Percentiles rank a stretch among this genome's conserved stretches.
These are phyloP conservation scores for Amanita pallidorosea DNA, from an alignment of 768 basidiomycete genomes.

Conservation along the genomic window DNA sequence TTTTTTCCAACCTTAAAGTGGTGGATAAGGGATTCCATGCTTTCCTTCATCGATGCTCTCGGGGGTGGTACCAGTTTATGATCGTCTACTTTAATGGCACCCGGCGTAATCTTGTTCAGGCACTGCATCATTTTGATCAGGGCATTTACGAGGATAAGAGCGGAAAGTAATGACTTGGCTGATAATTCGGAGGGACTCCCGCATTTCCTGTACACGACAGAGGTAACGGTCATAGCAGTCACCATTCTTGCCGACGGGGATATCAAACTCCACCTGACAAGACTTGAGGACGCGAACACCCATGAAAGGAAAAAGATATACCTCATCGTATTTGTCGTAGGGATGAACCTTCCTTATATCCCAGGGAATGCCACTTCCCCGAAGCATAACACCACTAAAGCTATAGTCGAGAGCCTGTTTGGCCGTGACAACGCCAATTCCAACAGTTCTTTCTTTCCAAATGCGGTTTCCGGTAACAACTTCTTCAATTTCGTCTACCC, in stretches of 20 bases:
- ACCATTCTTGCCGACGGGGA: constrained; percentile 94
- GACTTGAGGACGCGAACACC: neutral
- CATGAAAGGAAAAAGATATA: constrained; percentile 16
- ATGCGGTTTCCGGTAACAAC: constrained; percentile 96
- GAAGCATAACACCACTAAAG: constrained; percentile 95
- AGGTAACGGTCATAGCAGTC: constrained; percentile 98
- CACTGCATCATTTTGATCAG: constrained; percentile 37
- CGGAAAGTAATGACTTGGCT: constrained; percentile 37
- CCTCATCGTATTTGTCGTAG: constrained; percentile 95
- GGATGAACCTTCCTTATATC: constrained; percentile 86
- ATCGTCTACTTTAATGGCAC: constrained; percentile 91
- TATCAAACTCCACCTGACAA: constrained; percentile 82
- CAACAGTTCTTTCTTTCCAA: constrained; percentile 93
- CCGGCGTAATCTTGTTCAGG: constrained; percentile 93
- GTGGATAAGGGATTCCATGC: constrained; percentile 96
- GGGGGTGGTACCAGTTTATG: constrained; percentile 96
- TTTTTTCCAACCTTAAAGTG: constrained; percentile 77
- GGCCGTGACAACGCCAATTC: constrained; percentile 83
- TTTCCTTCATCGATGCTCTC: constrained; percentile 97
- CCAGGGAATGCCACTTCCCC: constrained; percentile 92
- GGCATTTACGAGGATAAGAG: neutral
- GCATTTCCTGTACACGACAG: constrained; percentile 97
- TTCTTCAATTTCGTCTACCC: constrained; percentile 96
- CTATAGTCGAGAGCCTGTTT: constrained; percentile 86
- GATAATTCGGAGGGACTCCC: constrained; percentile 87